A percentile compares a stretch with the other conserved stretches of the same genome.
phyloP scores from a whole-genome alignment of 1,139 yeast genomes.

The Geotrichum bryndzae region DNA sequence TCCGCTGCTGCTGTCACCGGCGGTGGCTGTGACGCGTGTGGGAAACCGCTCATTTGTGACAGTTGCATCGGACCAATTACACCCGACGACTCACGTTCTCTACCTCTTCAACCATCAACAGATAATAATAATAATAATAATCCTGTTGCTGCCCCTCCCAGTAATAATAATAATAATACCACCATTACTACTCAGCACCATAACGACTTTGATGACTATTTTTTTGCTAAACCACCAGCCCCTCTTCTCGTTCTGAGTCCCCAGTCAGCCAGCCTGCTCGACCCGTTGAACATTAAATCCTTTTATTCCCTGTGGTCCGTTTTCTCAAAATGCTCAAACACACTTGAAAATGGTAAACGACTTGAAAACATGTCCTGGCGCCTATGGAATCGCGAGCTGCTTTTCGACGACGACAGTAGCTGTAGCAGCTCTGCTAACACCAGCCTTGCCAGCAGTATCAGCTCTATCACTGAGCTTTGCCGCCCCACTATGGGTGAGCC shows the following conservation, averaged over 20 bases:
- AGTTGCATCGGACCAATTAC: not conserved
- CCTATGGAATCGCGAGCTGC: conserved; percentile 46
- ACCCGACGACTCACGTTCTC: not conserved
- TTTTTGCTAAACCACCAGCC: conserved; percentile 5
- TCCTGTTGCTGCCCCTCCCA: not conserved
- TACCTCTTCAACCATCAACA: not conserved
- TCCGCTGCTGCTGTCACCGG: not conserved
- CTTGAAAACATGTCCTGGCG: conserved; percentile 57
- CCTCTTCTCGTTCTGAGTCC: conserved; percentile 31
- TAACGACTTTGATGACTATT: not conserved
- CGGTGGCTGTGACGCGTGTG: not conserved
- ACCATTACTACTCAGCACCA: not conserved
- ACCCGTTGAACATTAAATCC: conserved; percentile 38
- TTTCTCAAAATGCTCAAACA: conserved; percentile 47
- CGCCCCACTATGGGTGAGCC: not conserved
- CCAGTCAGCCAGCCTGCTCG: conserved; percentile 31
- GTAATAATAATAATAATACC: not conserved
- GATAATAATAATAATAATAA: not conserved
- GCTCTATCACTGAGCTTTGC: not conserved
- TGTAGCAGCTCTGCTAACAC: not conserved
- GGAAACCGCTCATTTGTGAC: not conserved
- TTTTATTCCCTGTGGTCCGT: conserved; percentile 48
- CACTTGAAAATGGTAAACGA: conserved; percentile 48
- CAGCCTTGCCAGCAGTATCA: not conserved
- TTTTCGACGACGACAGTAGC: conserved; percentile 18